Percentiles rank a stretch among this genome's conserved stretches.
These are phyloP conservation scores for Penicillium occitanis DNA, from an alignment of 2,329 filamentous ascomycete species.

Conservation along the genomic window DNA sequence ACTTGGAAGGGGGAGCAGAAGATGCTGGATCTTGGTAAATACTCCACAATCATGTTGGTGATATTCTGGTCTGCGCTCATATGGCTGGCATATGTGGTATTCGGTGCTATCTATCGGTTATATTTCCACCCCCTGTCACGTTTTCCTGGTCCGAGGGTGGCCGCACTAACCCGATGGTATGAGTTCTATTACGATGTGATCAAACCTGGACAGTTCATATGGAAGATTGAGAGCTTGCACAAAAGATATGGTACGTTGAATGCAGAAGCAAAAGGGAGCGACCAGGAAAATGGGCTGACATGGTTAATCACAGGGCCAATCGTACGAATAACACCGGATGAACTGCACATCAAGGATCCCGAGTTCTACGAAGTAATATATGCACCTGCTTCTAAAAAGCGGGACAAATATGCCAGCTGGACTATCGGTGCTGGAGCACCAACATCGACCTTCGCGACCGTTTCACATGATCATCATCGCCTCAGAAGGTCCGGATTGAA, in stretches of 20 bases:
- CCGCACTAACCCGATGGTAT: slow-evolving; percentile 34
- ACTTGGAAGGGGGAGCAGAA: background rate
- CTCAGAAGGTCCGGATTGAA: slow-evolving; percentile 28
- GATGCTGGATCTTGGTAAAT: background rate
- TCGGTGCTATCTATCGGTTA: slow-evolving; percentile 33
- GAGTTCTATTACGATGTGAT: slow-evolving; percentile 41
- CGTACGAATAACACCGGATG: slow-evolving; percentile 36
- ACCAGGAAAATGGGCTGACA: background rate
- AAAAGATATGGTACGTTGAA: slow-evolving; percentile 32
- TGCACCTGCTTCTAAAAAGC: slow-evolving; percentile 27
- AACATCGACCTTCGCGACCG: slow-evolving; percentile 26
- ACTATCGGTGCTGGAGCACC: slow-evolving; percentile 24
- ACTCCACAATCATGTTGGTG: background rate
- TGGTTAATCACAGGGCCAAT: slow-evolving; percentile 32
- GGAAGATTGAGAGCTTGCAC: slow-evolving; percentile 39
- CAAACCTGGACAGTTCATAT: slow-evolving; percentile 36
- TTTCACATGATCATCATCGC: slow-evolving; percentile 29
- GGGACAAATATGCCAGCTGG: slow-evolving; percentile 33
- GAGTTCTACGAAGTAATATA: slow-evolving; percentile 38
- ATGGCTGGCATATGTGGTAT: background rate
- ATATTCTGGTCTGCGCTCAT: background rate
- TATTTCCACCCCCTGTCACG: slow-evolving; percentile 35
- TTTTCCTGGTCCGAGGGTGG: slow-evolving; percentile 35
- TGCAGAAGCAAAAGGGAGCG: background rate
- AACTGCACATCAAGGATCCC: slow-evolving; percentile 38